Evolutionary conservation across 805 yeast genomes (phyloP).

Genomic region (Priceomyces melissophilus): DNA sequence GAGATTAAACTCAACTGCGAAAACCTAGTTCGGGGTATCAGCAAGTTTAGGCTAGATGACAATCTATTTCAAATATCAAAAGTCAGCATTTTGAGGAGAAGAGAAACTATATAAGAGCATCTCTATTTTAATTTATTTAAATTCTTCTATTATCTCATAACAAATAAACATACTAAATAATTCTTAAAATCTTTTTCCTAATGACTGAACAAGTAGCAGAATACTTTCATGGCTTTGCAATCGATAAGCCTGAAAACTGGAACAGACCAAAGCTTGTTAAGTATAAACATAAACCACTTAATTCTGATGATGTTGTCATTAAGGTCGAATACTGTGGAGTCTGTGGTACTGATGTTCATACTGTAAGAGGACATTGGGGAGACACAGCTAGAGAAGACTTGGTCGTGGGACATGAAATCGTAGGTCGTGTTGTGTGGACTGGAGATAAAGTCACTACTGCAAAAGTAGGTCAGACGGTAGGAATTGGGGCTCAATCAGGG

Average conservation of each 20-base stretch:
- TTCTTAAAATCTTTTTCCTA: no score
- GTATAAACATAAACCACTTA: conserved; percentile 23
- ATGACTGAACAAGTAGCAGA: conserved; percentile 13
- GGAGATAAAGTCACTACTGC: conserved; percentile 52
- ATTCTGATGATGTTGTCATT: conserved; percentile 48
- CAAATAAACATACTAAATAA: no score
- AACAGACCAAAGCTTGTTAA: conserved; percentile 28
- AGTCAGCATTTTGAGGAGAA: no score
- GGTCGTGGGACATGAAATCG: conserved; percentile 62
- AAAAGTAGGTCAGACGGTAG: conserved; percentile 73
- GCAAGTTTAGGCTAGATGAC: no score
- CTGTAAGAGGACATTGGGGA: conserved; percentile 54
- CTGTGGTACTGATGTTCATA: conserved; percentile 63
- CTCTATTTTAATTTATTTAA: no score
- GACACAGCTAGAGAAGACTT: conserved; percentile 29
- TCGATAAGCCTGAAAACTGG: conserved; percentile 28
- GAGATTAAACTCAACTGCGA: no score
- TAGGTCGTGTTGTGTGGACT: conserved; percentile 57
- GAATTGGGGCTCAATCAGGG: conserved; percentile 68
- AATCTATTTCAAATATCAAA: no score
- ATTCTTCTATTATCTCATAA: no score
- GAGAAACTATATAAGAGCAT: no score
- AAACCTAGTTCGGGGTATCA: no score
- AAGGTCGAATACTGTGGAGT: conserved; percentile 62
- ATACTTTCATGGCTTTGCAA: conserved; percentile 31